A percentile compares a stretch with the other conserved stretches of the same genome.
Conservation (phyloP, 164 flowering plant genomes). For the Vitis rotundifolia region DNA sequence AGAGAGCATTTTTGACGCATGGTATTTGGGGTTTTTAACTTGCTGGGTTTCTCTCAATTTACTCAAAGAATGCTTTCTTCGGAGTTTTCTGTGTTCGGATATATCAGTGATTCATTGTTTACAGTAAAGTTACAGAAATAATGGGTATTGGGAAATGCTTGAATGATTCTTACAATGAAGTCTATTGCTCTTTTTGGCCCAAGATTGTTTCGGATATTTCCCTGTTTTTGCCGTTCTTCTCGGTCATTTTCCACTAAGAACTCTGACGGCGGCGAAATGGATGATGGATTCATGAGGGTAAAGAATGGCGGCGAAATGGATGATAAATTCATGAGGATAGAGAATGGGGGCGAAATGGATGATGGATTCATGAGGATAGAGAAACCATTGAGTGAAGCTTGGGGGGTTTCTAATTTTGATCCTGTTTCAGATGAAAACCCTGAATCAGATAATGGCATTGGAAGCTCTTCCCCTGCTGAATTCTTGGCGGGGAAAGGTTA, state of each 20-base stretch:
- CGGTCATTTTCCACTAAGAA: constrained; percentile 22
- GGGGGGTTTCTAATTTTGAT: constrained; percentile 23
- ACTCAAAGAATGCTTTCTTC: constrained; percentile 2
- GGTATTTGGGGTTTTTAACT: neutral
- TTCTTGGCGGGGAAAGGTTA: constrained; percentile 25
- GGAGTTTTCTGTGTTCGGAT: neutral
- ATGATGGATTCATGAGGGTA: constrained; percentile 21
- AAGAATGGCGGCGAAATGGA: constrained; percentile 6
- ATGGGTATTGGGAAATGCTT: constrained; percentile 19
- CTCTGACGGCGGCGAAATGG: constrained; percentile 15
- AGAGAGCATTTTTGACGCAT: too few relatives aligned
- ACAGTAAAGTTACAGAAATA: constrained; percentile 11
- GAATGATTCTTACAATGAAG: constrained; percentile 31
- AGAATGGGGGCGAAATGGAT: constrained; percentile 14
- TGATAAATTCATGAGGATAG: constrained; percentile 17
- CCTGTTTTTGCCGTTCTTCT: constrained; percentile 14
- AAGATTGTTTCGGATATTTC: constrained; percentile 17
- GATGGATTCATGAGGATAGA: constrained; percentile 29
- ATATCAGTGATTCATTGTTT: neutral
- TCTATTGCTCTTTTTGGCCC: constrained; percentile 24
- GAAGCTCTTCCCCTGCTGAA: neutral
- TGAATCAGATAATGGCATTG: neutral
- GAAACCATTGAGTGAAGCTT: constrained; percentile 29
- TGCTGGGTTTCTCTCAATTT: constrained; percentile 19
- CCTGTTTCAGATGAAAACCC: constrained; percentile 10